phyloP scores from a whole-genome alignment of 2,329 filamentous ascomycete genomes.

The Ophiosphaerella korrae region DNA sequence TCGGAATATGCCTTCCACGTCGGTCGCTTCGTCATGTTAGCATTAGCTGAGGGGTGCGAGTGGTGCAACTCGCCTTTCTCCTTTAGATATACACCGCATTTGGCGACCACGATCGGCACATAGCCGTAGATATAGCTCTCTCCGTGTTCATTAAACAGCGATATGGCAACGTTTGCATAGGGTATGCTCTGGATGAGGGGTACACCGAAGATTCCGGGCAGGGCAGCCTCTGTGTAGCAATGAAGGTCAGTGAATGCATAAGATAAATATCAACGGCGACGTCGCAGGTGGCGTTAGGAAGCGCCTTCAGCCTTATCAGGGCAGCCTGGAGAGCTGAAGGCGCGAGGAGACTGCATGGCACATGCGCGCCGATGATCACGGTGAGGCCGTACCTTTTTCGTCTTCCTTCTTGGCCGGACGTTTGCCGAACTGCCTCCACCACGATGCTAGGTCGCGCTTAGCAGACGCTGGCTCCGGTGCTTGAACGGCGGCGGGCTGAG shows the following conservation, averaged over 20 bases:
- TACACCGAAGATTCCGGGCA: slow-evolving; percentile 89
- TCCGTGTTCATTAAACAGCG: slow-evolving; percentile 87
- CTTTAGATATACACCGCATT: slow-evolving; percentile 96
- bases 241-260: slow-evolving; percentile 28
- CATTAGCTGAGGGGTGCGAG: slow-evolving; percentile 9
- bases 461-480: slow-evolving; percentile 72
- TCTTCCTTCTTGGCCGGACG: slow-evolving; percentile 65
- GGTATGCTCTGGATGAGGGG: slow-evolving; percentile 92
- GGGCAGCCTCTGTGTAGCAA: slow-evolving; percentile 46
- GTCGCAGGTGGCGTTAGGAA: slow-evolving; percentile 18
- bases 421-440: slow-evolving; percentile 94
- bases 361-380: background rate
- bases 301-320: slow-evolving; percentile 24
- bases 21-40: slow-evolving; percentile 69
- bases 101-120: slow-evolving; percentile 96
- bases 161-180: slow-evolving; percentile 98
- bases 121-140: slow-evolving; percentile 98
- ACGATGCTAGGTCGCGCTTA: slow-evolving; percentile 87
- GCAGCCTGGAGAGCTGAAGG: slow-evolving; percentile 5
- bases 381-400: slow-evolving; percentile 60
- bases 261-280: slow-evolving; percentile 16
- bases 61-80: slow-evolving; percentile 77
- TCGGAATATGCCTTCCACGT: slow-evolving; percentile 95
- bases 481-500: slow-evolving; percentile 51
- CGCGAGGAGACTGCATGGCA: slow-evolving; percentile 3